Conservation (phyloP, 2,329 filamentous ascomycete genomes). For the Aspergillus ustus region DNA sequence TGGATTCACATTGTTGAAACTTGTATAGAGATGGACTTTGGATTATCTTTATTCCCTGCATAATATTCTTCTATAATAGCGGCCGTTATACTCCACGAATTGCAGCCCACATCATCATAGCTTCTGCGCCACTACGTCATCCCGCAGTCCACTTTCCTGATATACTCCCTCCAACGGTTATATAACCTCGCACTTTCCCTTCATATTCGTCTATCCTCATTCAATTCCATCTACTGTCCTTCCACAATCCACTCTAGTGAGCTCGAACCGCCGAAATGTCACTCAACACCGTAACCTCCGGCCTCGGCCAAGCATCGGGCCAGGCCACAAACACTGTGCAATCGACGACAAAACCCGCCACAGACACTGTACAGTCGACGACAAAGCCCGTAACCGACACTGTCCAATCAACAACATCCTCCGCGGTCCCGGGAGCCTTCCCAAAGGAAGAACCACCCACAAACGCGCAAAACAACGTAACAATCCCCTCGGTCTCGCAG, state of each 20-base stretch:
- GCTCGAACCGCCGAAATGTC: not conserved
- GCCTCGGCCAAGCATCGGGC: conserved; percentile 1
- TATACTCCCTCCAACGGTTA: not conserved
- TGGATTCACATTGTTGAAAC: not conserved
- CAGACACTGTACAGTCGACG: conserved; percentile 4
- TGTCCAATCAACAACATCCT: not conserved
- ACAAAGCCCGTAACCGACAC: not conserved
- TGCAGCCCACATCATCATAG: not conserved
- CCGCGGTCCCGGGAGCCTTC: conserved; percentile 6
- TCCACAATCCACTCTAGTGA: not conserved
- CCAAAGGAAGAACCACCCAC: conserved; percentile 7
- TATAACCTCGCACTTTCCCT: not conserved
- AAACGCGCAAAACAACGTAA: conserved; percentile 12
- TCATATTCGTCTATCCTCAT: not conserved
- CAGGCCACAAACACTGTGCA: not conserved
- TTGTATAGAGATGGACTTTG: not conserved
- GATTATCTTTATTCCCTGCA: not conserved
- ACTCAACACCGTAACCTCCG: conserved; percentile 7
- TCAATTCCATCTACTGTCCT: not conserved
- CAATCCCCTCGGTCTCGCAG: conserved; percentile 3
- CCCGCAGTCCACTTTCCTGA: not conserved
- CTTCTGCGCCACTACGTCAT: not conserved
- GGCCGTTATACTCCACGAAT: not conserved
- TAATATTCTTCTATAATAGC: not conserved
- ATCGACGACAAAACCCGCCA: conserved; percentile 8